phyloP scores from a whole-genome alignment of 805 yeast genomes.

The Candida silvatica region DNA sequence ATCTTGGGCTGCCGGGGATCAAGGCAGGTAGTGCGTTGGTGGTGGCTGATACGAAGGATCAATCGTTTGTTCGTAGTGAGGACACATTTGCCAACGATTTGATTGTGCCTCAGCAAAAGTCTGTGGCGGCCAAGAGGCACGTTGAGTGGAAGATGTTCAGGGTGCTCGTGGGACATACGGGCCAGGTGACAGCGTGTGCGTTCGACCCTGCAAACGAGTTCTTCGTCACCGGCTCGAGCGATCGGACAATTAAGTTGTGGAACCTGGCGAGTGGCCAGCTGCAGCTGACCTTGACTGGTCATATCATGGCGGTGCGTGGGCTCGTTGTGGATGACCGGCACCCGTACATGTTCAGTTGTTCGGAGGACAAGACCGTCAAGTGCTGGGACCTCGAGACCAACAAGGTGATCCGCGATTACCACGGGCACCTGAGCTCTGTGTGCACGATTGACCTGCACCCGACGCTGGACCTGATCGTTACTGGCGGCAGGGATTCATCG shows the following conservation, averaged over 20 bases:
- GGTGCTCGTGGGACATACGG: slow-evolving; percentile 82
- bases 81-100: slow-evolving; percentile 16
- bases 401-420: slow-evolving; percentile 74
- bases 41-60: too few species aligned
- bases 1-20: slow-evolving; percentile 7
- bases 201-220: slow-evolving; percentile 84
- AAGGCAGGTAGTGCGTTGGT: slow-evolving; percentile 6
- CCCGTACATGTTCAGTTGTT: slow-evolving; percentile 85
- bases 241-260: slow-evolving; percentile 87
- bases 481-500: slow-evolving; percentile 85
- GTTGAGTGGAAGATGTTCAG: slow-evolving; percentile 65
- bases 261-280: slow-evolving; percentile 65
- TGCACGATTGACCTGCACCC: slow-evolving; percentile 84
- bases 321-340: slow-evolving; percentile 62
- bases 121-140: slow-evolving; percentile 31
- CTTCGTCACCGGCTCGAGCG: slow-evolving; percentile 90
- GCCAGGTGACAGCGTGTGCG: slow-evolving; percentile 82
- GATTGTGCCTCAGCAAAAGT: slow-evolving; percentile 17
- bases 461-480: slow-evolving; percentile 69
- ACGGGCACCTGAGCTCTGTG: slow-evolving; percentile 90
- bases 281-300: slow-evolving; percentile 79
- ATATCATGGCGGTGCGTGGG: slow-evolving; percentile 81
- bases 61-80: too few species aligned
- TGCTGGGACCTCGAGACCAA: slow-evolving; percentile 96
- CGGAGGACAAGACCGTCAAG: slow-evolving; percentile 87